Base-by-base conservation (phyloP, 1,284 basidiomycete species). In the Trametes versicolor region DNA sequence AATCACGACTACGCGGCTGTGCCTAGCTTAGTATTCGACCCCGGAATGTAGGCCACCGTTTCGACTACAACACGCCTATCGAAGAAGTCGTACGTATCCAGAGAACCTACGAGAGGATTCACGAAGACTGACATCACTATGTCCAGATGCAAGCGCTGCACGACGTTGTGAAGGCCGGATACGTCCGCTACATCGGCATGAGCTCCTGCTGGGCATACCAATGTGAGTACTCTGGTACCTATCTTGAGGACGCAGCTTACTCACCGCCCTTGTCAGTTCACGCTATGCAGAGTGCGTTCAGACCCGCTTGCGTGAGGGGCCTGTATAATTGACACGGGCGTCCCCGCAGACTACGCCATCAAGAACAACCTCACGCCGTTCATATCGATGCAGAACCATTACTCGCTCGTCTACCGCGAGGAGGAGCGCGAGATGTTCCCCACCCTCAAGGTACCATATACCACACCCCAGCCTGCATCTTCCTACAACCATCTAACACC, bases 161-260 rank as follows among this genome's bases (percentile, higher is more conserved):
- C 50, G 78, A 79, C 50, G 76, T 79, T 43, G 76, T 78, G 21
- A 70, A 78, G 59, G 73, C 75, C 3, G 77, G 78, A 15, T 76
- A 73, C 56, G 78, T 76, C 23, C 76, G 77, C 6, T 80, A 79
- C 65, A 75, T 80, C 48, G 78, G 77, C 32, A 79, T 84, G 84
- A 79, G 62, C 43, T 80, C 77, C 13, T 76, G 74, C 63, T 70
- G 62, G 51, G 75, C 75, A 6, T 75, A 72, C 41, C 74, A 75
- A 48, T 74, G 73, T 73, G 43, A 43, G 61, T 32, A 4, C 19
- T 29, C 43, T n/a, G n/a, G n/a, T n/a, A n/a, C n/a, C n/a, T n/a
- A n/a, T n/a, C n/a, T n/a, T n/a, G n/a, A n/a, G n/a, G n/a, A n/a
- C n/a, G n/a, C n/a, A n/a, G n/a, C n/a, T n/a, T n/a, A n/a, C n/a